phyloP scores from a whole-genome alignment of 345 rosid species.

The Clausena lansium region DNA sequence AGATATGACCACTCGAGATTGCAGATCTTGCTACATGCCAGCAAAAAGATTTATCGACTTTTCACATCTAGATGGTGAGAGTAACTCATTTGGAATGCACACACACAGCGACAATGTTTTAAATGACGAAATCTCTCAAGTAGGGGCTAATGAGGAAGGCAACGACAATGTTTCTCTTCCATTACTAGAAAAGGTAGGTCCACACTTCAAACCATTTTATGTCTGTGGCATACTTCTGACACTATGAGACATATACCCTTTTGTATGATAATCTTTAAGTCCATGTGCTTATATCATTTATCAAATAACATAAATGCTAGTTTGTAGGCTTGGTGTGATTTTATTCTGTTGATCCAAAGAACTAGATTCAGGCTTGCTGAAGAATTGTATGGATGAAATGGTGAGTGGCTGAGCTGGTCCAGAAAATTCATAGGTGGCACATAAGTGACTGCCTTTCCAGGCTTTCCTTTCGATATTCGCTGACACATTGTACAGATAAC shows the following conservation, averaged over 20 bases:
- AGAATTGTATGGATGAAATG: background rate
- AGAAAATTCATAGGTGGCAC: background rate
- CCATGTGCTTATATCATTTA: background rate
- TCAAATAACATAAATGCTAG: background rate
- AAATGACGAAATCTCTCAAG: conserved; percentile 7
- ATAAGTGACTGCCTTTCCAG: background rate
- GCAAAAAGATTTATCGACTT: conserved; percentile 49
- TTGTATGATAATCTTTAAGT: background rate
- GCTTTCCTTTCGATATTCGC: background rate
- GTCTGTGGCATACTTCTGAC: background rate
- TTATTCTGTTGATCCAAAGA: background rate
- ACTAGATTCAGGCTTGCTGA: background rate
- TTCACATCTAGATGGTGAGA: conserved; percentile 27
- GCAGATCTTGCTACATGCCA: conserved; percentile 25
- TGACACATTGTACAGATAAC: background rate
- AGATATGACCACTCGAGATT: conserved; percentile 5
- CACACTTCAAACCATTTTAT: background rate
- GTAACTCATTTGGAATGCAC: background rate
- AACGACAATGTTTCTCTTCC: conserved; percentile 8
- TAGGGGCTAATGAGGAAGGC: background rate
- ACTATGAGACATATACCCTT: background rate
- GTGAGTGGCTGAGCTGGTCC: background rate
- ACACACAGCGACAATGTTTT: conserved; percentile 12
- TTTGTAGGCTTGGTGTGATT: background rate
- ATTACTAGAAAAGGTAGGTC: conserved; percentile 20